These are phyloP conservation scores for Solanum clarkiae DNA, from an alignment of 257 asterid genomes.

Conservation along the genomic window DNA sequence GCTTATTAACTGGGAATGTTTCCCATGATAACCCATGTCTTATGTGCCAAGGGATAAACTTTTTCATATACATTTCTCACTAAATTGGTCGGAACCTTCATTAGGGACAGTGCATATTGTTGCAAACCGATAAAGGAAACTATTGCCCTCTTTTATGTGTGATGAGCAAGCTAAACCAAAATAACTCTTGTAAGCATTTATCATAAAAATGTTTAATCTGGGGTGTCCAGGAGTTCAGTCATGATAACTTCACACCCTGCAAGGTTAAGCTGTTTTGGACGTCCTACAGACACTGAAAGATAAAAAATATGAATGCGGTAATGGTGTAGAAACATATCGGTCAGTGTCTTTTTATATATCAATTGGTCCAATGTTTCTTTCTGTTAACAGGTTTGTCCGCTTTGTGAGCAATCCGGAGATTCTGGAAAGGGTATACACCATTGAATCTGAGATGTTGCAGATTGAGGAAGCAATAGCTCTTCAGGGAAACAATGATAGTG, in stretches of 20 bases:
- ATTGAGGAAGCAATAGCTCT: conserved; percentile 67
- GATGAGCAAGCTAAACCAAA: neutral
- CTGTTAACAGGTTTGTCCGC: conserved; percentile 77
- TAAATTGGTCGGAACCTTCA: neutral
- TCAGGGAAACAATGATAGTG: conserved; percentile 50
- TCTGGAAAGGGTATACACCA: conserved; percentile 76
- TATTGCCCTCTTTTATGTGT: neutral
- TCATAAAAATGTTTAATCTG: neutral
- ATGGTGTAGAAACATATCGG: neutral
- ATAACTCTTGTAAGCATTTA: neutral
- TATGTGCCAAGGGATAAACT: neutral
- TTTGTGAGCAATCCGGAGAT: conserved; percentile 98
- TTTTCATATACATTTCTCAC: neutral
- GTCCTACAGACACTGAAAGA: neutral
- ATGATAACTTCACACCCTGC: neutral
- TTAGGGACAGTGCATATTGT: neutral
- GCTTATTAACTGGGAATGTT: neutral
- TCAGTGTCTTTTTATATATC: neutral
- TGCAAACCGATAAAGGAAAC: neutral
- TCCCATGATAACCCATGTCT: neutral
- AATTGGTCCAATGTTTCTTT: conserved; percentile 8
- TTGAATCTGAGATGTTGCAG: conserved; percentile 89
- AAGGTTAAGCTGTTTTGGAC: neutral
- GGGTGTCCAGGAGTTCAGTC: neutral
- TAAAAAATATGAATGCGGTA: neutral